Conservation (phyloP, 768 basidiomycete genomes). For the Boletus bicolor region DNA sequence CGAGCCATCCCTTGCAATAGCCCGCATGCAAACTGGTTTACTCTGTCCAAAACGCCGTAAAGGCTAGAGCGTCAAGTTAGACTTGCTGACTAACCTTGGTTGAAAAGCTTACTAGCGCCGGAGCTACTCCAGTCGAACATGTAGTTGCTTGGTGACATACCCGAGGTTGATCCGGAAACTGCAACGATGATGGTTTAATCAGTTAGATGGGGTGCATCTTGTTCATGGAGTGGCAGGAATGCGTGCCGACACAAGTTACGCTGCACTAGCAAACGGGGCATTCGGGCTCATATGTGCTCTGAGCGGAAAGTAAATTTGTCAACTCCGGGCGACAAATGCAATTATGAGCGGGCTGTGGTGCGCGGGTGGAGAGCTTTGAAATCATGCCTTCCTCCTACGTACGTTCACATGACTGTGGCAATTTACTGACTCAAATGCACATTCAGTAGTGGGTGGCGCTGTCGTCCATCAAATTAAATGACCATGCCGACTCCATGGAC, state of each 20-base stretch:
- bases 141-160: constrained; percentile 74
- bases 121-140: constrained; percentile 58
- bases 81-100: constrained; percentile 2
- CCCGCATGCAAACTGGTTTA: constrained; percentile 37
- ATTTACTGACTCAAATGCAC: constrained; percentile 15
- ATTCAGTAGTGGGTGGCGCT: constrained; percentile 46
- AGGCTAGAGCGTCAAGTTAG: not conserved
- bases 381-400: not conserved
- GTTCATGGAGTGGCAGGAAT: constrained; percentile 1
- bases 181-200: constrained; percentile 57
- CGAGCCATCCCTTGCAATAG: constrained; percentile 59
- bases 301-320: constrained; percentile 61
- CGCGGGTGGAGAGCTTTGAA: constrained; percentile 19
- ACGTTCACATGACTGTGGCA: constrained; percentile 23
- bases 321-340: constrained; percentile 50
- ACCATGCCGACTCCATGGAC: constrained; percentile 48
- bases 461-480: constrained; percentile 66
- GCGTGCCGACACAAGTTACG: not conserved
- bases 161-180: constrained; percentile 66
- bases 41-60: not conserved
- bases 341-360: constrained; percentile 33
- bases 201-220: constrained; percentile 65
- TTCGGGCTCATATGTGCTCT: constrained; percentile 75
- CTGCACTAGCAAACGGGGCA: constrained; percentile 31
- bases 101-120: constrained; percentile 36